Conservation (phyloP, 495 filamentous ascomycete species). For the Paragyromitra xinjiangensis region DNA sequence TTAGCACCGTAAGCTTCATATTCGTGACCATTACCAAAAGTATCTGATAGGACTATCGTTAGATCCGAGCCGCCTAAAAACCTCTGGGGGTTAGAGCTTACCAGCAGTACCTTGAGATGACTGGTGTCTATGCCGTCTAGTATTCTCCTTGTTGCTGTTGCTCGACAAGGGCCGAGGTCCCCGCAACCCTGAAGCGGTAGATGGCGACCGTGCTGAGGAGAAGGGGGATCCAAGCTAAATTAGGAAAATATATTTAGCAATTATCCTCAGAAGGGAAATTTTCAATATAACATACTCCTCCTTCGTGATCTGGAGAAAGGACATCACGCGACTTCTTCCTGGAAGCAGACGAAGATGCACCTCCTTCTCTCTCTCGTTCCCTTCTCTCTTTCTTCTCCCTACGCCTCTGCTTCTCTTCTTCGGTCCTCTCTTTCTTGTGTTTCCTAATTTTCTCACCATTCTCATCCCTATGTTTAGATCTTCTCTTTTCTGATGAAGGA, state of each 20-base stretch:
- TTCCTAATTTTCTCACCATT: conserved; percentile 54
- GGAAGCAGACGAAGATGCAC: conserved; percentile 44
- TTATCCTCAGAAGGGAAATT: conserved; percentile 6
- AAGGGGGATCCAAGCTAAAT: conserved; percentile 54
- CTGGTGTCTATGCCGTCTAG: conserved; percentile 52
- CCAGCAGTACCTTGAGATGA: conserved; percentile 53
- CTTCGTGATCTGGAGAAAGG: conserved; percentile 42
- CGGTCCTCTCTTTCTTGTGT: conserved; percentile 54
- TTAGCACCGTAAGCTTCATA: conserved; percentile 37
- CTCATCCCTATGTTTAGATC: conserved; percentile 54
- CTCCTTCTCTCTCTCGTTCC: conserved; percentile 51
- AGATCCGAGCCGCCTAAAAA: not conserved
- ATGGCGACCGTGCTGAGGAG: conserved; percentile 57
- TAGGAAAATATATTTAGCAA: conserved; percentile 23
- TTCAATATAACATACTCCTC: conserved; percentile 49
- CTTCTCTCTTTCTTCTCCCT: conserved; percentile 54
- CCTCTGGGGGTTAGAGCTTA: conserved; percentile 22
- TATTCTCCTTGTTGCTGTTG: conserved; percentile 57
- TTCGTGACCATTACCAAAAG: conserved; percentile 53
- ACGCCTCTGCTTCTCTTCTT: conserved; percentile 55
- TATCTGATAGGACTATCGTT: conserved; percentile 40
- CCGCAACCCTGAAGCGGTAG: conserved; percentile 54
- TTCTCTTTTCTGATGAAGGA: conserved; percentile 51
- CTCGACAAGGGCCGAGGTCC: conserved; percentile 56
- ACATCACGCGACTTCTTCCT: conserved; percentile 57